Percentiles rank a stretch among this genome's conserved stretches.
Evolutionary conservation across 139 green algal species (phyloP).

Genomic region (Micractinium conductrix): DNA sequence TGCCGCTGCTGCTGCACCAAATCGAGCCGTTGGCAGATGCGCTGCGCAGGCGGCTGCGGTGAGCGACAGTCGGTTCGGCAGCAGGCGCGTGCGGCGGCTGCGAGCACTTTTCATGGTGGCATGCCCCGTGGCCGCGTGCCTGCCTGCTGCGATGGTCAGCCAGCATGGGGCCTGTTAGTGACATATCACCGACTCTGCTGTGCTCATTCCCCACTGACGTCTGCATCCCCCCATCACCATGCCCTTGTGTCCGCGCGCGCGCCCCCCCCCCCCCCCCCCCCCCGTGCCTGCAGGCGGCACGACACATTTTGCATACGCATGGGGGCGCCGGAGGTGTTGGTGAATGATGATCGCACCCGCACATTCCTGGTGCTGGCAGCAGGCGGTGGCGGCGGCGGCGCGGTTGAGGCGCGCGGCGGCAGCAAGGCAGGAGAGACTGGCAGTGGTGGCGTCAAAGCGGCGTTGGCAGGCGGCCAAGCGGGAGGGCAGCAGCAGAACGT

Average conservation of each 20-base stretch:
- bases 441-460: background rate
- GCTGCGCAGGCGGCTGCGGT: conserved; percentile 20
- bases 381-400: background rate
- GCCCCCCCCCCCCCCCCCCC: too few relatives aligned
- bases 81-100: too few relatives aligned
- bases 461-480: background rate
- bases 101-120: too few relatives aligned
- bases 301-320: conserved; percentile 11
- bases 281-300: conserved; percentile 27
- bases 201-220: too few relatives aligned
- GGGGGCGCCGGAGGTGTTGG: conserved; percentile 33
- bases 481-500: background rate
- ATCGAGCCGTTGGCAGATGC: conserved; percentile 24
- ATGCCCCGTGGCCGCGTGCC: too few relatives aligned
- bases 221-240: too few relatives aligned
- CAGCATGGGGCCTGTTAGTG: too few relatives aligned
- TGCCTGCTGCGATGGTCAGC: too few relatives aligned
- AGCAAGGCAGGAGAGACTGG: background rate
- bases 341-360: conserved; percentile 54
- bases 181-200: too few relatives aligned
- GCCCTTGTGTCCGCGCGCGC: too few relatives aligned
- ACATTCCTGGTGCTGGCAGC: conserved; percentile 52
- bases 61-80: too few relatives aligned
- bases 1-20: conserved; percentile 26
- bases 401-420: background rate